Evolutionary conservation across 345 rosid genomes (phyloP), one percentile per base, ranked within the genome.

Genomic region (Turritis glabra): DNA sequence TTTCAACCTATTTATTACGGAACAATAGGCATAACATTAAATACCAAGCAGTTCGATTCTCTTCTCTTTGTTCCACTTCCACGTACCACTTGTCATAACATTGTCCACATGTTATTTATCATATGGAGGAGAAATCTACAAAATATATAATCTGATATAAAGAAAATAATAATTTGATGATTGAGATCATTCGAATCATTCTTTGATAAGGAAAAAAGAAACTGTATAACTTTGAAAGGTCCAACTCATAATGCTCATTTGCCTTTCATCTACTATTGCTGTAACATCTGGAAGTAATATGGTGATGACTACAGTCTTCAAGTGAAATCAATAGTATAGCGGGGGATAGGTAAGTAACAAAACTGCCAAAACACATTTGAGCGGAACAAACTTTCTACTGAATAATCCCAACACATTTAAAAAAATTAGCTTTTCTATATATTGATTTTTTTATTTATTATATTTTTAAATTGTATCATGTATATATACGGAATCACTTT

Each of bases 1-100:
- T 69, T 69, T 69, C 75, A 69, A 76, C 57, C 64, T 61, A 76
- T 76, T 69, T 68, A 69, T 61, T 62, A 61, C 41, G 18, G 51
- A 69, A 61, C 74, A 76, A 50, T 38, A 22, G 4, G 47, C 60
- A 67, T 67, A 51, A 40, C 27, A 75, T 52, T 62, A 41, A 76
- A 69, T 69, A 69, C 58, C 30, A 52, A 59, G 41, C 57, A 32
- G 50, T 44, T 47, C 38, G 5, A 7, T 60, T 60, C 48, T 46
- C 61, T 32, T 60, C 32, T 57, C 52, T 47, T 47, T 47, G 62
- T 35, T 57, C 66, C 14, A 46, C 41, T 35, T 56, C 66, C 41
- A 35, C 61, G 38, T 72, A 38, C 77, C 60, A 67, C 61, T 48
- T 77, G 80, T 70, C 67, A 47, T 30, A 2, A 56, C 38, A 64